Percentiles rank a stretch among this genome's conserved stretches.
phyloP scores from a whole-genome alignment of 2,329 filamentous ascomycete genomes.

The Fusarium acutatum region DNA sequence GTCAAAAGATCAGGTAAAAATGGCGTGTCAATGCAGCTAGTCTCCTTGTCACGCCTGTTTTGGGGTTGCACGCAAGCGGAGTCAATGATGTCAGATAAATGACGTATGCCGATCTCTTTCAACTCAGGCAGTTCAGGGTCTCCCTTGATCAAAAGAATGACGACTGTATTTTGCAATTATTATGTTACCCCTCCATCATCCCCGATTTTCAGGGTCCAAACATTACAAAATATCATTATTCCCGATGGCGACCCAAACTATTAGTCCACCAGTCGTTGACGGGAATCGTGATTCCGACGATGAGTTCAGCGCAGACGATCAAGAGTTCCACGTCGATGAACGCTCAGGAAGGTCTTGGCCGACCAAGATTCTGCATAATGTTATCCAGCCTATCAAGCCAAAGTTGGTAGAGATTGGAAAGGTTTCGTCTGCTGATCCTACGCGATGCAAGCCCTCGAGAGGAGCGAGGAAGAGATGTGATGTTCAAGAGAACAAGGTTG shows the following conservation, averaged over 20 bases:
- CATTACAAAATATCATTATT: not conserved
- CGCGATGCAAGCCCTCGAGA: constrained; percentile 10
- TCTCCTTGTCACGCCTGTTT: constrained; percentile 3
- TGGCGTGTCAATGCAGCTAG: not conserved
- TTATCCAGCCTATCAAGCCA: constrained; percentile 28
- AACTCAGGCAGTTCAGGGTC: no score
- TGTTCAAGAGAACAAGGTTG: constrained; percentile 27
- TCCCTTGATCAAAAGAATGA: not conserved
- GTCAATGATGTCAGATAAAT: constrained; percentile 21
- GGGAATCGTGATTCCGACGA: not conserved
- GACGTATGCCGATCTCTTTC: constrained; percentile 8
- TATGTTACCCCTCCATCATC: not conserved
- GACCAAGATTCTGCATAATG: constrained; percentile 10
- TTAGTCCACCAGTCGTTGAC: fast-evolving
- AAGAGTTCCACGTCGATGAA: constrained; percentile 7
- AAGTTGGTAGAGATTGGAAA: constrained; percentile 2
- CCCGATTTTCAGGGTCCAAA: not conserved
- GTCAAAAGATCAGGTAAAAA: not conserved
- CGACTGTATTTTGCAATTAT: not conserved
- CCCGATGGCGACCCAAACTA: not conserved
- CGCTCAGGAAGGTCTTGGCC: constrained; percentile 13
- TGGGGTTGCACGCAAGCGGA: not conserved
- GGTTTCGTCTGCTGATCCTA: constrained; percentile 9
- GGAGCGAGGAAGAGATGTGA: constrained; percentile 24
- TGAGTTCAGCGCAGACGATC: not conserved